Percentiles rank a stretch among this genome's conserved stretches.
Evolutionary conservation across 371 early-diverging fungal species (phyloP).

Genomic region (Apophysomyces sp.): DNA sequence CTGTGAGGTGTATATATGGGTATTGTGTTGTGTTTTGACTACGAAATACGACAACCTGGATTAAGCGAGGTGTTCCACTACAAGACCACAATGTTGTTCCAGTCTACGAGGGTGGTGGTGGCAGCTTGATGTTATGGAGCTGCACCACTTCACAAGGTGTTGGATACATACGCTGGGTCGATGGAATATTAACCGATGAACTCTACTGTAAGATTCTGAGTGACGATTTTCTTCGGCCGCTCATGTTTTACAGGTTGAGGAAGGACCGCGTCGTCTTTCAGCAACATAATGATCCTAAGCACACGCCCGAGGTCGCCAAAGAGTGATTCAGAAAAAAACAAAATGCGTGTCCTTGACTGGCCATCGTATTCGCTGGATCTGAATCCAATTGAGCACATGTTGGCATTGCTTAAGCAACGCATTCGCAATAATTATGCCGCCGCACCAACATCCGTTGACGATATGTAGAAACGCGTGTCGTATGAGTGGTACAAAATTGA

Average conservation of each 20-base stretch:
- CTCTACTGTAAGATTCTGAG: slow-evolving; percentile 20
- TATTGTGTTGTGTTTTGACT: no score
- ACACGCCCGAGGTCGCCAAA: slow-evolving; percentile 19
- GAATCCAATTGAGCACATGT: no score
- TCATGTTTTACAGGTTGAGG: slow-evolving; percentile 12
- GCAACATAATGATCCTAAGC: slow-evolving; percentile 34
- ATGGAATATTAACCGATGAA: slow-evolving; percentile 18
- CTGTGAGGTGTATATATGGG: no score
- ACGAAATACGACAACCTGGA: no score
- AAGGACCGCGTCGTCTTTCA: slow-evolving; percentile 21
- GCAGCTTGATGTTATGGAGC: slow-evolving; percentile 9
- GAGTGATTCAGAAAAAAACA: slow-evolving; percentile 10
- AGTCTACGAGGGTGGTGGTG: slow-evolving; percentile 7
- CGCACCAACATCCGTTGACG: no score
- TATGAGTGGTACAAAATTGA: no score
- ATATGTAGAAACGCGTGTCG: no score
- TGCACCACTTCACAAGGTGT: slow-evolving; percentile 2
- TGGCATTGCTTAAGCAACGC: no score
- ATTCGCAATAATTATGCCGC: no score
- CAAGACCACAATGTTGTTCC: background rate
- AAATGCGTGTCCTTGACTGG: no score
- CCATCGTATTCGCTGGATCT: no score
- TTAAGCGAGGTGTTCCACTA: background rate
- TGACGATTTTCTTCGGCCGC: slow-evolving; percentile 6
- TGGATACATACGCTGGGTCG: slow-evolving; percentile 11